Conservation (phyloP, 257 asterid species). For the Gentiana straminea region DNA sequence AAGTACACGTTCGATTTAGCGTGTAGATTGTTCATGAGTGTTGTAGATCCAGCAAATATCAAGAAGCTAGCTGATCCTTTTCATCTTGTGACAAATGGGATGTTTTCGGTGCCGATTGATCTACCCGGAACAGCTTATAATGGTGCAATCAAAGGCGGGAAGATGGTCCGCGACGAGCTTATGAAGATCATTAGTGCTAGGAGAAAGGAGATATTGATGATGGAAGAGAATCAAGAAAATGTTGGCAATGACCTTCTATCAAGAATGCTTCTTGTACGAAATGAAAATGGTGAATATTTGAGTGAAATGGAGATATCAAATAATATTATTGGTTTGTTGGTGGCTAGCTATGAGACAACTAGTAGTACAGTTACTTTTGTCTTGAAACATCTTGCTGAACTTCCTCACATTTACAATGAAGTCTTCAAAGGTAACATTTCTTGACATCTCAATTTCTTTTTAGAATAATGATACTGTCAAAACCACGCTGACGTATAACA, state of each 20-base stretch:
- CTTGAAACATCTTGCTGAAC: no score
- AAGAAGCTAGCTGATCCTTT: constrained; percentile 39
- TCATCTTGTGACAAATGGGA: constrained; percentile 15
- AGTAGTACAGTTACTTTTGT: no score
- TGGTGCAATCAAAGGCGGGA: constrained; percentile 39
- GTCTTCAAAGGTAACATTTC: constrained; percentile 18
- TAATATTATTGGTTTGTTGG: no score
- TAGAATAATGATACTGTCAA: no score
- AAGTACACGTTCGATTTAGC: constrained; percentile 43
- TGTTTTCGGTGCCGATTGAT: no score
- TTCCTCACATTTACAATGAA: no score
- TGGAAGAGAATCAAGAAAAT: constrained; percentile 22
- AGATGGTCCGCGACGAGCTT: constrained; percentile 34
- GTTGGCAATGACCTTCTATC: constrained; percentile 39
- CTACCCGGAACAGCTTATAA: not conserved
- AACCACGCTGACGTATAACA: no score
- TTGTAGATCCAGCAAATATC: constrained; percentile 24
- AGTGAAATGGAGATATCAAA: constrained; percentile 48
- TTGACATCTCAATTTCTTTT: no score
- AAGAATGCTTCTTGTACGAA: constrained; percentile 37
- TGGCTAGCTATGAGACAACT: no score
- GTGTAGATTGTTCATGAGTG: constrained; percentile 31
- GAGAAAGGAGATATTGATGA: constrained; percentile 25
- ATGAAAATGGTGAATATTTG: constrained; percentile 35
- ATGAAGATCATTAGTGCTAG: constrained; percentile 44